phyloP scores from a whole-genome alignment of 164 flowering plant genomes.

The Magnolia changhungtana region DNA sequence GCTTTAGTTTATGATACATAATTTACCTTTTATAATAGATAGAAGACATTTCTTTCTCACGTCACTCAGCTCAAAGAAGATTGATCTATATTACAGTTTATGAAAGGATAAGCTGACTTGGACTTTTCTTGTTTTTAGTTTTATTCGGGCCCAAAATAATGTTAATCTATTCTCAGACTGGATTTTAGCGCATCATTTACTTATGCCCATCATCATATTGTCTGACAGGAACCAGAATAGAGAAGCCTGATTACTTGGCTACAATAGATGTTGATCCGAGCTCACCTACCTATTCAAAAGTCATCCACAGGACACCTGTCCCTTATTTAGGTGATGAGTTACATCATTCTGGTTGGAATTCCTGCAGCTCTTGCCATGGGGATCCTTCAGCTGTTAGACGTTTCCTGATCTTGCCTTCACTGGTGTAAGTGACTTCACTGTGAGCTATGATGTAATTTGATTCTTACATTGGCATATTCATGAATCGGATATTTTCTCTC shows the following conservation, averaged over 20 bases:
- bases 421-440: conserved; percentile 49
- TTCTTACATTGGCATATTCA: neutral
- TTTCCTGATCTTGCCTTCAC: conserved; percentile 74
- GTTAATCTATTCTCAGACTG: neutral
- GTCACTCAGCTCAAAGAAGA: too few species aligned
- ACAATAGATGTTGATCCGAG: conserved; percentile 91
- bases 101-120: neutral
- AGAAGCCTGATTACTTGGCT: conserved; percentile 87
- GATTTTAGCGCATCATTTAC: neutral
- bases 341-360: conserved; percentile 97
- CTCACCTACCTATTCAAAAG: conserved; percentile 83
- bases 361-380: conserved; percentile 98
- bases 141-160: neutral
- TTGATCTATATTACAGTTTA: neutral
- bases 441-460: neutral
- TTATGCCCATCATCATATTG: neutral
- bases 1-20: neutral
- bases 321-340: conserved; percentile 80
- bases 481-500: neutral
- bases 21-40: too few species aligned
- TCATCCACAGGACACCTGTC: conserved; percentile 79
- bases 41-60: too few species aligned
- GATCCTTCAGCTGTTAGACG: conserved; percentile 78
- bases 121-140: neutral
- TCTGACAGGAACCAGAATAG: conserved; percentile 70